Percentiles rank a stretch among this genome's conserved stretches.
These are phyloP conservation scores for Candida ulmi DNA, from an alignment of 805 yeast species.

Conservation along the genomic window DNA sequence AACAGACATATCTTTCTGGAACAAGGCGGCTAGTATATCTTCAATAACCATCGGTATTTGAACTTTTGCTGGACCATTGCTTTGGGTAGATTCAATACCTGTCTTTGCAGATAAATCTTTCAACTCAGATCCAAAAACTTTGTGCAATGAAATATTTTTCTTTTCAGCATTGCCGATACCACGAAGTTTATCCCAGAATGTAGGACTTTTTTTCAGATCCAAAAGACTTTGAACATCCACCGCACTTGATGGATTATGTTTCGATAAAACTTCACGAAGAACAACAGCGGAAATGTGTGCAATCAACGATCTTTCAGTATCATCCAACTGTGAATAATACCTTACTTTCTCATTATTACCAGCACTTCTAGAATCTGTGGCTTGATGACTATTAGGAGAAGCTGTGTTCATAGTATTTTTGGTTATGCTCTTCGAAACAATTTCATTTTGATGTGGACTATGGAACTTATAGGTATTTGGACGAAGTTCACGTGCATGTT, in stretches of 20 bases:
- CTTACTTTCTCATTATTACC: slow-evolving; percentile 27
- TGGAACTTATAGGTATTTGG: slow-evolving; percentile 91
- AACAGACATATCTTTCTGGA: slow-evolving; percentile 88
- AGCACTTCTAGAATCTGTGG: slow-evolving; percentile 2
- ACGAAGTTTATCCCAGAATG: slow-evolving; percentile 40
- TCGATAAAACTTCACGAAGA: slow-evolving; percentile 26
- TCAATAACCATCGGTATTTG: slow-evolving; percentile 83
- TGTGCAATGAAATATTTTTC: slow-evolving; percentile 15
- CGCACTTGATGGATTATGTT: slow-evolving; percentile 31
- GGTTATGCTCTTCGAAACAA: slow-evolving; percentile 13
- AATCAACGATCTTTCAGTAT: slow-evolving; percentile 51
- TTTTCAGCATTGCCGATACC: slow-evolving; percentile 23
- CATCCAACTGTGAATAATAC: slow-evolving; percentile 60
- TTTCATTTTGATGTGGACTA: slow-evolving; percentile 29
- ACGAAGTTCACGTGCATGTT: slow-evolving; percentile 88
- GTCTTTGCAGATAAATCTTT: slow-evolving; percentile 57
- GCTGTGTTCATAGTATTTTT: slow-evolving; percentile 12
- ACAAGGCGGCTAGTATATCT: slow-evolving; percentile 75
- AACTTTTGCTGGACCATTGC: slow-evolving; percentile 76
- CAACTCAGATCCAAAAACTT: slow-evolving; percentile 77
- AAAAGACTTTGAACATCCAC: slow-evolving; percentile 26
- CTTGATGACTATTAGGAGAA: slow-evolving; percentile 10
- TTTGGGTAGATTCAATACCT: slow-evolving; percentile 81
- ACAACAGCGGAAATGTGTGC: slow-evolving; percentile 57
- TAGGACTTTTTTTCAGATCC: slow-evolving; percentile 28